Evolutionary conservation across 345 rosid genomes (phyloP).

Genomic region (Viola odorata): DNA sequence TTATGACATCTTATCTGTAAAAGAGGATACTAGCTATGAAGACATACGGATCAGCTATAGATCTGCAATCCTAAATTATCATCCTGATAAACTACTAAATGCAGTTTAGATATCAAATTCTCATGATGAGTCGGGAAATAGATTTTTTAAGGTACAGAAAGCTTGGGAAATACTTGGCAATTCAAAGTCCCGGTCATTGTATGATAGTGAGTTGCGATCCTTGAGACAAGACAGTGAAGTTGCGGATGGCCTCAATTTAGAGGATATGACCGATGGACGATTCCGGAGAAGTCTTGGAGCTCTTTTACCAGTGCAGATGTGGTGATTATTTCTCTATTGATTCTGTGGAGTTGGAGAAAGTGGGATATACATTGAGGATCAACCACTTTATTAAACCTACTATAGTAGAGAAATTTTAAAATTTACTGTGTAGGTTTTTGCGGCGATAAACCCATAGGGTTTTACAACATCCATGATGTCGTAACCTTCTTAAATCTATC

Average conservation of each 20-base stretch:
- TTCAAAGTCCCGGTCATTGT: constrained; percentile 43
- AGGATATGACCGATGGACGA: constrained; percentile 64
- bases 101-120: constrained; percentile 8
- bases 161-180: constrained; percentile 78
- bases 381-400: too few species aligned
- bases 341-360: constrained; percentile 56
- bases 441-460: too few species aligned
- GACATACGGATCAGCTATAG: constrained; percentile 65
- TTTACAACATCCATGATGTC: too few species aligned
- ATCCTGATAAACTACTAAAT: constrained; percentile 58
- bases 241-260: constrained; percentile 57
- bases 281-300: constrained; percentile 37
- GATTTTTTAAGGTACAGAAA: constrained; percentile 54
- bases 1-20: constrained; percentile 53
- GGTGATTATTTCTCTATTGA: constrained; percentile 72
- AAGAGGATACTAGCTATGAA: constrained; percentile 65
- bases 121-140: constrained; percentile 29
- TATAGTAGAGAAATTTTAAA: too few species aligned
- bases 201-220: constrained; percentile 51
- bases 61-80: constrained; percentile 53
- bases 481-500: too few species aligned
- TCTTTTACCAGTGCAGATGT: constrained; percentile 67
- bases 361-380: constrained; percentile 63
- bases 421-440: too few species aligned
- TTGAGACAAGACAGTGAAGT: constrained; percentile 39